Percentiles rank a stretch among this genome's conserved stretches.
These are phyloP conservation scores for Pythium periplocum DNA, from an alignment of 352 stramenopile genomes.

Conservation along the genomic window DNA sequence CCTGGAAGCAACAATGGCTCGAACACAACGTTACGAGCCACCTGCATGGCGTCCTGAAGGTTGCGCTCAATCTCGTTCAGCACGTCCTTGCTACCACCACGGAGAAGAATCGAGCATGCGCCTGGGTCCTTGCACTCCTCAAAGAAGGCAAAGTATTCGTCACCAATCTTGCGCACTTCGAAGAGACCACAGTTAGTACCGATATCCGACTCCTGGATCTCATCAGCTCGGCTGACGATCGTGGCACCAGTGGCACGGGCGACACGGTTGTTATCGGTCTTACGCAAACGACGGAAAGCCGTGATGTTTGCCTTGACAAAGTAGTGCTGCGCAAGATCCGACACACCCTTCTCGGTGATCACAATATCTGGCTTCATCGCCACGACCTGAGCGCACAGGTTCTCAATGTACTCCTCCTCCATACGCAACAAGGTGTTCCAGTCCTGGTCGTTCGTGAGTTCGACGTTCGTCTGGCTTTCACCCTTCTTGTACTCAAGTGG, in stretches of 20 bases:
- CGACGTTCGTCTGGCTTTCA: constrained; percentile 96
- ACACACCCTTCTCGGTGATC: constrained; percentile 99
- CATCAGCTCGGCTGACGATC: constrained; percentile 97
- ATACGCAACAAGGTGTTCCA: constrained; percentile 98
- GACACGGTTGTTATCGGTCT: constrained; percentile 99
- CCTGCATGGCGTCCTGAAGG: constrained; percentile 99
- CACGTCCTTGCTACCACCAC: constrained; percentile 98
- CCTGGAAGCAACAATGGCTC: constrained; percentile 96
- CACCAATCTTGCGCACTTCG: constrained; percentile 91
- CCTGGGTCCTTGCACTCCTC: constrained; percentile 98
- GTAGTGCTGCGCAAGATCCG: constrained; percentile 99
- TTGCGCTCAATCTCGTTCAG: constrained; percentile 99
- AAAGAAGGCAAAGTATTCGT: constrained; percentile 99
- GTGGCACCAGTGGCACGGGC: constrained; percentile 95
- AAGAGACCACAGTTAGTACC: constrained; percentile 98
- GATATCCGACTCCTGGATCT: constrained; percentile 99
- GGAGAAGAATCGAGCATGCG: constrained; percentile 97
- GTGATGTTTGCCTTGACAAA: constrained; percentile 99
- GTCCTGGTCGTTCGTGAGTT: constrained; percentile 98
- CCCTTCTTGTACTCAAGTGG: constrained; percentile 99
- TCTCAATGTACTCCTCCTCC: constrained; percentile 99
- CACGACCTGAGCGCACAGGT: constrained; percentile 98
- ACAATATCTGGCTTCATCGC: constrained; percentile 99
- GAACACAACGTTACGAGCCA: constrained; percentile 99
- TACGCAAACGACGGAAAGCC: constrained; percentile 97